Base-by-base conservation (phyloP, 768 basidiomycete species). In the Calocera viscosa region DNA sequence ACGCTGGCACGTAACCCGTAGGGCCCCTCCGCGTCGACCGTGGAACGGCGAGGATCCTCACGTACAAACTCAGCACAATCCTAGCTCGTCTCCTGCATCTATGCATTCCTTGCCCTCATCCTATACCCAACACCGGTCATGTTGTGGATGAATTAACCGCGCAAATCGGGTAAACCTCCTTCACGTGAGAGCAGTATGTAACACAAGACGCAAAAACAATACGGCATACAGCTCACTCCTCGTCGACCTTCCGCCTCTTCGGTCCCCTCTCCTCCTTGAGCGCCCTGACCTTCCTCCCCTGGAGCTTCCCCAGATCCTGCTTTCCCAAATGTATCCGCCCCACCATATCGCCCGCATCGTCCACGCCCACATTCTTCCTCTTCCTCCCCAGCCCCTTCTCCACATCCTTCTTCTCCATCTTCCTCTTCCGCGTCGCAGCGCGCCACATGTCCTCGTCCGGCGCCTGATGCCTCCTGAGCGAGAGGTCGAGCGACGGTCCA, bases 251-350 rank as follows among this genome's bases (percentile, higher is more conserved):
- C 43, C 74, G 33, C 11, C 47, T 67, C 49, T 49, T 67, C 68
- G 26, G 49, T 39, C 65, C 65, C 60, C 70, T 65, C 40, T 65
- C 77, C 35, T 75, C 74, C 74, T 86, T 90, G 69, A 99, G 76
- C 11, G 91, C 95, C 79, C 96, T 98, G 91, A 98, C 95, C 82
- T 96, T 96, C 74, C 93, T 83, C 67, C 87, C 87, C 81, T 96
- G 93, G 77, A 98, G 72, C 78, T 83, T 89, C 70, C 76, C 77
- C 72, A 99, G 75, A 77, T 98, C 91, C 79, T 99, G 95, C 76
- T 85, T 91, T 67, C 79, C 90, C 66, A 98, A 77, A 76, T 98
- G 94, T 32, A 99, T 84, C 67, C 86, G 82, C 49, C 94, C 96
- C 72, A 95, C 83, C 77, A 94, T 76, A 75, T 99, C 91, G 67